Evolutionary conservation across 2,329 filamentous ascomycete species (phyloP), one percentile per base, ranked within the genome.

Genomic region (Aspergillus clavatus): DNA sequence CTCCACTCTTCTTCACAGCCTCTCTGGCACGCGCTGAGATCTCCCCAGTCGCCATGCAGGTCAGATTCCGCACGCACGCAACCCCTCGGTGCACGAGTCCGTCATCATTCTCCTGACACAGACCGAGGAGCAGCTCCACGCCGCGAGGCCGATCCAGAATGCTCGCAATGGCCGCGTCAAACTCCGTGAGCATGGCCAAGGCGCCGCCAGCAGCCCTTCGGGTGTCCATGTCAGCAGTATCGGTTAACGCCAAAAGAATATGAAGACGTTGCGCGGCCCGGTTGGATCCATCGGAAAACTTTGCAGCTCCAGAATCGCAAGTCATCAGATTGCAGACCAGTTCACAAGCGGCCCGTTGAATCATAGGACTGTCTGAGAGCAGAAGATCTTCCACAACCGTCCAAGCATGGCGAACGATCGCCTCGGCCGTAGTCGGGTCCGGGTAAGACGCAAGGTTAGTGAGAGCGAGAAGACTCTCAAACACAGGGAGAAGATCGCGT

Each of bases 391-490:
- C 93, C 35, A 95, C 77, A 16, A 81, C 80, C 1, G 81, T 65
- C 80, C 88, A 95, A 1, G 84, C 81, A 3, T 79, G 73, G 7
- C 86, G 81, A 27, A 95, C 81, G 40, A 95, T 90, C 12, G 78
- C 74, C 42, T 90, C 84, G 10, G 84, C 80, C 11, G 69, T 62
- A 22, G 65, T 58, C 42, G 59, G 58, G 50, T 74, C 66, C 14
- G 72, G 63, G 38, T 68, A 62, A 0, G 88, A 94, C 0, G 91
- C 93, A 6, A 98, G 79, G 57, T 98, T 98, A 0, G 93, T 97
- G 27, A 98, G 79, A 0, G 93, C 91, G 65, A 97, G 85, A 7
- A 98, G 78, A 0, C 86, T 79, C 68, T 98, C 93, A 56, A 97
- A 98, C 0, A 86, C 83, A 0, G 93, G 89, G 0, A 98, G 78